Evolutionary conservation across 441 rosid genomes (phyloP), one percentile per base, ranked within the genome.

Genomic region (Croton setiger): DNA sequence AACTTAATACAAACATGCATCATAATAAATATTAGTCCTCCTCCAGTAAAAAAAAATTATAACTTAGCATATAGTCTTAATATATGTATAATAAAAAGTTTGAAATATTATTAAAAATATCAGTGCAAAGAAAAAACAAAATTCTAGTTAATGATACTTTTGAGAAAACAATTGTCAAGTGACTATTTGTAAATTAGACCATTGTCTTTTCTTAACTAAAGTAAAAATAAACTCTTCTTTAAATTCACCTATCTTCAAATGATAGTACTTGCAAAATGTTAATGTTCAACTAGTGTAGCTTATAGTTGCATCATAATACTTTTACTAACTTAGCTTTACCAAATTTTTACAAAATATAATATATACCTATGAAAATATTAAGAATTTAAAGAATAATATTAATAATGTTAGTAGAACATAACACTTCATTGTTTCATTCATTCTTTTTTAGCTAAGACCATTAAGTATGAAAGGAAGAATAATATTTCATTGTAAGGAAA

Each of bases 401-500:
- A 51, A 47, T 45, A 51, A n/a, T n/a, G n/a, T 31, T 4, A 20
- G 18, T 41, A 21, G 35, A 43, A 35, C 48, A 49, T 56, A 58
- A 15, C 36, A 12, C 11, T 31, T 66, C 88, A 92, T 94, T 70
- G 97, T 95, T 84, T 95, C 96, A 57, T 89, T 87, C 97, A 90
- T 85, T 83, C 98, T 97, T 78, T 57, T 90, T 65, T 84, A 60
- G 54, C 96, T 96, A 74, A 89, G 91, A 59, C 96, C 96, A n/a
- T n/a, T n/a, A n/a, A 55, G 83, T 85, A 78, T 87, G 95, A 5
- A 93, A 74, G 97, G 79, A 75, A 94, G 93, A 55, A 89, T 87
- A 36, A 91, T 95, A 4, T 85, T 87, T 83, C 97, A 88, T 97
- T 93, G 82, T 74, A 79, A 57, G 15, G 9, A 57, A 60, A 69